phyloP scores from a whole-genome alignment of 2,329 filamentous ascomycete genomes.

The Emergomyces orientalis region DNA sequence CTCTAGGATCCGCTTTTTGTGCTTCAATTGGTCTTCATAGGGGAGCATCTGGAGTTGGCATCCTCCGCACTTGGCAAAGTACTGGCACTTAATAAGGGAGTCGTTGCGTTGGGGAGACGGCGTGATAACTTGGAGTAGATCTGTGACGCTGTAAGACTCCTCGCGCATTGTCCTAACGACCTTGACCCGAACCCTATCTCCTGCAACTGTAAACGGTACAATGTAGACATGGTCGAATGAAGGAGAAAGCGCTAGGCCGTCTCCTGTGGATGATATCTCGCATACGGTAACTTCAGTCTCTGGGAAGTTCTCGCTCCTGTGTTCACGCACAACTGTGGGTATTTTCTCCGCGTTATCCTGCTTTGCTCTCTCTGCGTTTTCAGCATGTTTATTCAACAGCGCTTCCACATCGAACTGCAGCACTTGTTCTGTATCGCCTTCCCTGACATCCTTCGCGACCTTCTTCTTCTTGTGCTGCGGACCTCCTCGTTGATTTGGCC shows the following conservation, averaged over 20 bases:
- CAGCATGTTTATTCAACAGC: conserved; percentile 27
- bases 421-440: conserved; percentile 58
- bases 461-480: conserved; percentile 21
- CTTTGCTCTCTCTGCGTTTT: conserved; percentile 19
- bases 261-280: conserved; percentile 81
- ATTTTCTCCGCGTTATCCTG: conserved; percentile 21
- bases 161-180: conserved; percentile 61
- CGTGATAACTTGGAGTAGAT: conserved; percentile 68
- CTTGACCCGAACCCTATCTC: conserved; percentile 70
- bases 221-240: conserved; percentile 65
- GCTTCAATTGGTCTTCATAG: conserved; percentile 72
- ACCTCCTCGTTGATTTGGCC: conserved; percentile 12
- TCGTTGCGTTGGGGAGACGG: conserved; percentile 71
- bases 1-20: conserved; percentile 79
- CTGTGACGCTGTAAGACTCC: conserved; percentile 64
- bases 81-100: conserved; percentile 65
- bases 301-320: conserved; percentile 52
- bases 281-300: conserved; percentile 76
- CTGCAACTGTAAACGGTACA: conserved; percentile 79
- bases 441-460: conserved; percentile 49
- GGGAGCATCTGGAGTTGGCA: conserved; percentile 98
- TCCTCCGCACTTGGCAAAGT: conserved; percentile 79
- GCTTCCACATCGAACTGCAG: conserved; percentile 52
- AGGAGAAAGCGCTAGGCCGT: conserved; percentile 69
- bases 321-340: conserved; percentile 29